Evolutionary conservation across 2,329 filamentous ascomycete genomes (phyloP).

Genomic region (Fusarium secorum): DNA sequence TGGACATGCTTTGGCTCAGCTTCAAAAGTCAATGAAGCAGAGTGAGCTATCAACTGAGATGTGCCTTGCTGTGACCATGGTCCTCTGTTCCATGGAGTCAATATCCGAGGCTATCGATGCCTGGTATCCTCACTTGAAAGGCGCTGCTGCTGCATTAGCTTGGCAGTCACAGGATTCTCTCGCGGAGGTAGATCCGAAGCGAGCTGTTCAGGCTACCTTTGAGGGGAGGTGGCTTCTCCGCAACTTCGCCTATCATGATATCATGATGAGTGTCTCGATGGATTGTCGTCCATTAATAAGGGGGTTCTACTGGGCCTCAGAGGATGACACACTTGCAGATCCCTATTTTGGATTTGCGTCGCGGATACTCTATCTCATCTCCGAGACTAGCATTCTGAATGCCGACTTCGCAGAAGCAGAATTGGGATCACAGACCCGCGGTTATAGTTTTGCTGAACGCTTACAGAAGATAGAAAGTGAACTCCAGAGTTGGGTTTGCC

Average conservation of each 20-base stretch:
- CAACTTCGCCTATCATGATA: conserved; percentile 28
- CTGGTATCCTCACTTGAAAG: conserved; percentile 33
- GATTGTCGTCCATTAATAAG: background rate
- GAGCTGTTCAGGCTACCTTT: background rate
- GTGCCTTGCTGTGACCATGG: conserved; percentile 35
- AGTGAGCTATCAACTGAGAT: conserved; percentile 23
- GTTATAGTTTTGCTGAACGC: background rate
- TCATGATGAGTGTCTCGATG: conserved; percentile 22
- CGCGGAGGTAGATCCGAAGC: background rate
- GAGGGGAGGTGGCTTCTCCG: conserved; percentile 36
- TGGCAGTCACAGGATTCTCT: background rate
- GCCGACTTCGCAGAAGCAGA: background rate
- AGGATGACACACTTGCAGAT: background rate
- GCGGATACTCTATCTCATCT: background rate
- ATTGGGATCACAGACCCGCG: background rate
- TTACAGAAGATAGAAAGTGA: background rate
- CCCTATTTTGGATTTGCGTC: background rate
- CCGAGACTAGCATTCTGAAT: background rate
- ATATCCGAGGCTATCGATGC: conserved; percentile 25
- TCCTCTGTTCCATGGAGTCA: conserved; percentile 37
- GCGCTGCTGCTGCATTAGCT: conserved; percentile 17
- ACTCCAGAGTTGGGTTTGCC: background rate
- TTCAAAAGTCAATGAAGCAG: conserved; percentile 16
- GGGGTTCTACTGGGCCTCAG: background rate
- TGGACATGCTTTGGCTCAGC: conserved; percentile 14